Evolutionary conservation across 306 rosid genomes (phyloP), one percentile per base, ranked within the genome.

Genomic region (Corylus americana): DNA sequence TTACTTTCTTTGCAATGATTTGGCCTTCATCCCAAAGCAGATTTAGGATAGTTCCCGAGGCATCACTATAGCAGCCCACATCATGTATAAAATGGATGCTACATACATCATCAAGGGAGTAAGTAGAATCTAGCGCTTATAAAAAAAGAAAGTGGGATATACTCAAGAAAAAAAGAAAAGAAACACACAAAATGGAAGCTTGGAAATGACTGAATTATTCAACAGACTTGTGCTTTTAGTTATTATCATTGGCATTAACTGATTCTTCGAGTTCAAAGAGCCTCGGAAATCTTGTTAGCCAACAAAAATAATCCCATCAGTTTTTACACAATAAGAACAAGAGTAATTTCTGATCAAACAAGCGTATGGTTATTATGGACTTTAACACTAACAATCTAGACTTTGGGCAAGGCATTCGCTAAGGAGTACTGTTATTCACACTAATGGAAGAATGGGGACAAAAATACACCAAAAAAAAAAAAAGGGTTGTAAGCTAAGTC

Each of bases 21-120:
- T 11, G 11, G 29, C 72, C 72, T 42, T 67, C 69, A 62, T 29
- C 72, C 3, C 50, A 67, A 67, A 67, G 72, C 72, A 42, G 51
- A 42, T 39, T 39, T 67, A 39, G 51, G 29, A 62, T 12, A 31
- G n/a, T 63, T 63, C 18, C 44, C 11, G 18, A 63, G 45, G 47
- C 70, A 63, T 63, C 70, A 63, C 70, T 63, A 63, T 63, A 63
- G 45, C 42, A 63, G 47, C n/a, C 66, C 70, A 63, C 47, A 63
- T 63, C 42, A 63, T 31, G 20, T 5, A 14, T 31, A 31, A 12
- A 63, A 63, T 63, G 47, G 45, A 63, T 31, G 70, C 42, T 22
- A 20, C 69, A 63, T 7, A 13, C 69, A 63, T 63, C 44, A 27
- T 31, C 44, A 62, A 27, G 45, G 39, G 44, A 62, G 69, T 63